phyloP scores from a whole-genome alignment of 202 grass and related monocot species.

The Elaeis oleifera region DNA sequence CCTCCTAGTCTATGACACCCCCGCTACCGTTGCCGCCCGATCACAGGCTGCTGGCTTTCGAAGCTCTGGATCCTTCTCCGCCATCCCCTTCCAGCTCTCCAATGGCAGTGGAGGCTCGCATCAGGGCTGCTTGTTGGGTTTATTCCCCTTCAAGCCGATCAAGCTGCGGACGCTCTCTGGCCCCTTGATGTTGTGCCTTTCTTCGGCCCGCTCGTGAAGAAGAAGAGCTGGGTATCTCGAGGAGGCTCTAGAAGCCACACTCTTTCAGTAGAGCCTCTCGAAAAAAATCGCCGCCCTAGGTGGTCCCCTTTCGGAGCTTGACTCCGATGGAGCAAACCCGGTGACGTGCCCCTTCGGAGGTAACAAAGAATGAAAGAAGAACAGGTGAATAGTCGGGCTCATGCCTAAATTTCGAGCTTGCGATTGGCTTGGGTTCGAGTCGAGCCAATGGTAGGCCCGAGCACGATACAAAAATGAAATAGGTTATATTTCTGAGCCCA shows the following conservation, averaged over 20 bases:
- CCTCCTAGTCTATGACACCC: constrained; percentile 41
- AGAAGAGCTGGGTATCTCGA: constrained; percentile 28
- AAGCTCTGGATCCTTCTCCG: constrained; percentile 32
- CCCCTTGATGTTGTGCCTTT: constrained; percentile 65
- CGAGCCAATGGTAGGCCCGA: too few species aligned
- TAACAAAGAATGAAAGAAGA: too few species aligned
- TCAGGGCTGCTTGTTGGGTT: constrained; percentile 16
- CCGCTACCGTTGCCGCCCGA: constrained; percentile 31
- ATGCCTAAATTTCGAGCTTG: too few species aligned
- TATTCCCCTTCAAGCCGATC: constrained; percentile 45
- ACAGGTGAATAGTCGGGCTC: too few species aligned
- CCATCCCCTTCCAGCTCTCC: constrained; percentile 27
- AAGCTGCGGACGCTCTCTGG: constrained; percentile 37
- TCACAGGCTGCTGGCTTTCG: constrained; percentile 25
- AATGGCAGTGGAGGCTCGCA: background rate
- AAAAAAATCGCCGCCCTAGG: constrained; percentile 60
- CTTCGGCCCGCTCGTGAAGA: constrained; percentile 46
- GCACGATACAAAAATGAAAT: too few species aligned
- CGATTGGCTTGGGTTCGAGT: too few species aligned
- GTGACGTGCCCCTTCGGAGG: too few species aligned
- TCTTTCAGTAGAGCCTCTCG: constrained; percentile 53
- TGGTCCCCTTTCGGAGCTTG: constrained; percentile 38
- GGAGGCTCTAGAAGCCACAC: constrained; percentile 41
- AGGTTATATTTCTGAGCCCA: too few species aligned
- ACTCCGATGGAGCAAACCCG: too few species aligned